A percentile compares a stretch with the other conserved stretches of the same genome.
These are phyloP conservation scores for Aspergillus niger DNA, from an alignment of 2,329 filamentous ascomycete species.

Conservation along the genomic window DNA sequence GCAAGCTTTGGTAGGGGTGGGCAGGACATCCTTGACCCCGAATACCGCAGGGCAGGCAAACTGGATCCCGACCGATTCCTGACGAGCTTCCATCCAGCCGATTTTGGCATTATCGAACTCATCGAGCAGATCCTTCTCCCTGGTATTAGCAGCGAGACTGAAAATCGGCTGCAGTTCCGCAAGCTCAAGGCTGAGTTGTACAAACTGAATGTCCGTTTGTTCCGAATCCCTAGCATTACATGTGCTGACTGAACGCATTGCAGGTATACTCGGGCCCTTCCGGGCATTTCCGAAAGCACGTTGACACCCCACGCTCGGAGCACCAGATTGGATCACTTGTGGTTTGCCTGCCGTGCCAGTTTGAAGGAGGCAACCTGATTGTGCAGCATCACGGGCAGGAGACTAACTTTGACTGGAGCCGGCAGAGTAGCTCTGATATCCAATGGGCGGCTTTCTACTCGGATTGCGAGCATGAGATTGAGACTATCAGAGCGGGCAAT, in stretches of 20 bases:
- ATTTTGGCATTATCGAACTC: conserved; percentile 55
- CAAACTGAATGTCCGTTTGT: conserved; percentile 54
- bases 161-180: conserved; percentile 22
- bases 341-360: conserved; percentile 49
- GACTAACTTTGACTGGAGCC: conserved; percentile 32
- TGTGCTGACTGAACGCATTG: background rate
- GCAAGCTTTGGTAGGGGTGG: conserved; percentile 53
- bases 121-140: conserved; percentile 52
- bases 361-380: conserved; percentile 36
- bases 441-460: conserved; percentile 44
- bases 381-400: conserved; percentile 36
- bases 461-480: conserved; percentile 41
- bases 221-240: background rate
- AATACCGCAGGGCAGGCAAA: conserved; percentile 56
- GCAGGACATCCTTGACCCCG: conserved; percentile 54
- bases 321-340: conserved; percentile 58
- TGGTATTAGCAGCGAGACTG: conserved; percentile 18
- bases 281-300: conserved; percentile 54
- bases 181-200: conserved; percentile 57
- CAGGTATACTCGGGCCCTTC: conserved; percentile 56
- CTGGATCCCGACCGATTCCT: conserved; percentile 53
- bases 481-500: conserved; percentile 54
- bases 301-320: conserved; percentile 55
- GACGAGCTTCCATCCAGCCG: conserved; percentile 55
- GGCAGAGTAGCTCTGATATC: conserved; percentile 23